Evolutionary conservation across 495 filamentous ascomycete species (phyloP), one percentile per base, ranked within the genome.

Genomic region (Neurospora sp.): DNA sequence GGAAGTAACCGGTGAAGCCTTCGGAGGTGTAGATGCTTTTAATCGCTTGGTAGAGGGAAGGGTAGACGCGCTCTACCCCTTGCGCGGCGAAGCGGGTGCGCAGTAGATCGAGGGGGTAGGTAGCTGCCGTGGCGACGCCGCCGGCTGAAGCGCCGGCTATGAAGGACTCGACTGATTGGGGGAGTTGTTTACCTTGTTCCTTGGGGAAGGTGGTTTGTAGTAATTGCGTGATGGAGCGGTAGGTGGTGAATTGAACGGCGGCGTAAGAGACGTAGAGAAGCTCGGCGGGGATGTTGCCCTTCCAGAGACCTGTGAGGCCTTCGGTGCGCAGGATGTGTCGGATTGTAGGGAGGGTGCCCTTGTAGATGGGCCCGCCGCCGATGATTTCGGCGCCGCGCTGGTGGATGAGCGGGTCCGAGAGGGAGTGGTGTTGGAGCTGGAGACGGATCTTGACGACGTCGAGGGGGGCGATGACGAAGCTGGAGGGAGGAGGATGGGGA

Each of bases 381-480:
- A 87, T 80, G 20, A 54, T 31, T 62, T 62, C 54, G 54, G 54
- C 12, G 12, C 27, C 27, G 78, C 83, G 77, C 69, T 76, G 77
- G 71, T 87, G 84, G 35, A 88, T 87, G 3, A 86, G 76, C 5
- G 92, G 90, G 76, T 92, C 90, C 71, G 89, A 89, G 73, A 92
- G 88, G 20, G 93, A 93, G 83, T 94, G 91, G 69, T 90, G 90
- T 83, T 97, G 94, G 44, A 97, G 88, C 79, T 97, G 94, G 69
- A 97, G 90, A n/a, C 94, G 91, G 83, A 97, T 97, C 85, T 98
- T 98, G 83, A 97, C 89, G 73, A 98, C 94, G 82, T 98, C 94
- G 71, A 98, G 91, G 72, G 94, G 94, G 70, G 94, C 94, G 81
- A 96, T 90, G 77, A 93, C 90, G 85, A 97, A 98, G 76, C 92